phyloP scores from a whole-genome alignment of 1,284 basidiomycete species.

The Mycena citricolor region DNA sequence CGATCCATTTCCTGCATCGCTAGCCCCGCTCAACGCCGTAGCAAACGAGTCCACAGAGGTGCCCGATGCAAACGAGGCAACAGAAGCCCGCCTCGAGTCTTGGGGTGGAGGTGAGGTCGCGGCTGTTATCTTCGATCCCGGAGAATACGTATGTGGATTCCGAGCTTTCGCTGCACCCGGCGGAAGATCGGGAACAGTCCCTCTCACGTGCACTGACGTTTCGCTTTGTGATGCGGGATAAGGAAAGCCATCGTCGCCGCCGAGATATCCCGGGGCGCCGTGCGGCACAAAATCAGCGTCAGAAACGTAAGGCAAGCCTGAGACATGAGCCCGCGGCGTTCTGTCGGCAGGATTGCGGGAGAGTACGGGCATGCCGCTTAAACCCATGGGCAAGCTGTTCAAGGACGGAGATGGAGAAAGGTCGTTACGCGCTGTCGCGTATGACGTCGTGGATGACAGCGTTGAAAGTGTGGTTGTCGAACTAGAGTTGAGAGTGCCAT shows the following conservation, averaged over 20 bases:
- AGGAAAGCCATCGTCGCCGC: no score
- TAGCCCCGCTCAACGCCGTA: conserved; percentile 10
- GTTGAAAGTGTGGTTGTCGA: not conserved
- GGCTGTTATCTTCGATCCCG: not conserved
- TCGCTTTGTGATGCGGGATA: no score
- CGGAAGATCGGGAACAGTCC: not conserved
- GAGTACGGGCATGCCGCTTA: conserved; percentile 3
- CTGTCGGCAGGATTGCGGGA: no score
- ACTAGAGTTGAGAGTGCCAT: no score
- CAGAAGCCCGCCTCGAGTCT: conserved; percentile 1
- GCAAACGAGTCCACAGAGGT: conserved; percentile 14
- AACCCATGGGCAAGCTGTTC: no score
- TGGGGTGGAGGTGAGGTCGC: not conserved
- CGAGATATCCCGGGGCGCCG: no score
- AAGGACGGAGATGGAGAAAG: no score
- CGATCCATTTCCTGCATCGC: no score
- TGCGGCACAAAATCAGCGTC: no score
- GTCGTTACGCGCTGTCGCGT: conserved; percentile 4
- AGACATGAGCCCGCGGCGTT: not conserved
- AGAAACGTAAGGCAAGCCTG: no score
- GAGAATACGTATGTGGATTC: conserved; percentile 13
- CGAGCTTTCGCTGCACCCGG: conserved; percentile 2
- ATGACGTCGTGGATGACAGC: conserved; percentile 2
- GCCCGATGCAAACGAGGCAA: conserved; percentile 8
- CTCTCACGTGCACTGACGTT: no score